Evolutionary conservation across 2,329 filamentous ascomycete genomes (phyloP).

Genomic region (Aspergillus sp.): DNA sequence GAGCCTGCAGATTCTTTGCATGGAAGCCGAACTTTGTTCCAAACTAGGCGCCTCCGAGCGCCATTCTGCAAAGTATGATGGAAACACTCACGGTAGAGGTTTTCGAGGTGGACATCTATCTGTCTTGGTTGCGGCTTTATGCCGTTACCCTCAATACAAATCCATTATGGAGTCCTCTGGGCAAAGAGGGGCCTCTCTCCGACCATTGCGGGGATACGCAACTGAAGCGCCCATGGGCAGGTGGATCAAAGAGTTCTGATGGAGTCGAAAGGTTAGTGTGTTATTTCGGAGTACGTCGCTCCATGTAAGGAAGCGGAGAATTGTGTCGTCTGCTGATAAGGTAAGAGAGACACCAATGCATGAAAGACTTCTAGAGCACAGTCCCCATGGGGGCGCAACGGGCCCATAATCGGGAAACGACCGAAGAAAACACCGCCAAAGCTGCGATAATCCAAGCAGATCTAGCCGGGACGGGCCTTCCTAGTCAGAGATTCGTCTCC

Average conservation of each 20-base stretch:
- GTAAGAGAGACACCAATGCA: background rate
- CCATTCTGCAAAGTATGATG: background rate
- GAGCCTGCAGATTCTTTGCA: conserved; percentile 8
- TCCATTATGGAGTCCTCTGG: background rate
- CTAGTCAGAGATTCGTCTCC: background rate
- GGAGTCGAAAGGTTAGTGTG: background rate
- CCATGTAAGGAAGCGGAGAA: conserved; percentile 6
- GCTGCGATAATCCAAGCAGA: background rate
- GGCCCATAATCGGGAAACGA: background rate
- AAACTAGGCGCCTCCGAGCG: background rate
- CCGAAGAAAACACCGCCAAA: background rate
- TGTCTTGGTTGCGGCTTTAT: background rate
- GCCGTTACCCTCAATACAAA: background rate
- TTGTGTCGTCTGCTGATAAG: background rate
- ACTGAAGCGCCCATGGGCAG: background rate
- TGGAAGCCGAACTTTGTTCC: conserved; percentile 10
- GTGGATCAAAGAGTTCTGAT: background rate
- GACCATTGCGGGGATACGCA: background rate
- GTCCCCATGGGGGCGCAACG: conserved; percentile 5
- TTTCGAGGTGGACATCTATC: background rate
- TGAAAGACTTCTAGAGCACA: background rate
- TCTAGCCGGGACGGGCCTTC: conserved; percentile 2
- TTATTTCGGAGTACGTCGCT: background rate
- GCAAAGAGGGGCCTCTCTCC: background rate
- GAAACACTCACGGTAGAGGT: background rate